Conservation (phyloP, 352 stramenopile species). For the Phytophthora colocasiae region DNA sequence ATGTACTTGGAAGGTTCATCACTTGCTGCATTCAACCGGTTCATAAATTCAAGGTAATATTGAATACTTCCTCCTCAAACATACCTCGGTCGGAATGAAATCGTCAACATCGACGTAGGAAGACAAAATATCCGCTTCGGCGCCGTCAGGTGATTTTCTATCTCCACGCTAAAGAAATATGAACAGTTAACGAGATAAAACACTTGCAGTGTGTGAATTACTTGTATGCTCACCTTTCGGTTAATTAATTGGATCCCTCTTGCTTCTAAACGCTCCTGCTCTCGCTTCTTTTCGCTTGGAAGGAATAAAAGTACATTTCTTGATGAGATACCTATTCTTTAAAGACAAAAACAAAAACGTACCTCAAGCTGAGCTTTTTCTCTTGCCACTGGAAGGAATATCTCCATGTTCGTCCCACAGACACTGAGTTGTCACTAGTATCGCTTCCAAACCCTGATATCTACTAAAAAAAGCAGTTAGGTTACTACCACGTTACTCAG, state of each 20-base stretch:
- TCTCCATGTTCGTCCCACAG: conserved; percentile 49
- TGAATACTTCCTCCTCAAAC: neutral
- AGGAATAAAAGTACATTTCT: neutral
- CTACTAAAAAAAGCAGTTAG: conserved; percentile 5
- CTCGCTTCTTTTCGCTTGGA: conserved; percentile 25
- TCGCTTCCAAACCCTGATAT: conserved; percentile 29
- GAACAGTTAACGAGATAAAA: neutral
- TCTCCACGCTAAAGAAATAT: conserved; percentile 9
- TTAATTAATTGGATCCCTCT: conserved; percentile 25
- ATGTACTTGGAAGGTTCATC: conserved; percentile 18
- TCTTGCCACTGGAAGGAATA: conserved; percentile 70
- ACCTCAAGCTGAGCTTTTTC: conserved; percentile 36
- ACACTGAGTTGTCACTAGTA: conserved; percentile 9
- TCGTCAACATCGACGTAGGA: conserved; percentile 69
- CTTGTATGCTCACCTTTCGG: neutral
- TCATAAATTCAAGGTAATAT: neutral
- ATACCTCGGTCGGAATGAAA: conserved; percentile 44
- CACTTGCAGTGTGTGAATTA: neutral
- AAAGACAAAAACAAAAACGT: neutral
- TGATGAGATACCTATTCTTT: neutral
- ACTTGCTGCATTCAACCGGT: conserved; percentile 6
- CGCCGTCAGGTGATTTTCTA: conserved; percentile 1
- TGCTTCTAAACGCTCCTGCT: conserved; percentile 21
- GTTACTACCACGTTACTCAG: neutral
- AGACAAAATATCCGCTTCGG: conserved; percentile 29